Evolutionary conservation across 2,329 filamentous ascomycete species (phyloP), one percentile per base, ranked within the genome.

Genomic region (Laburnicola sp.): DNA sequence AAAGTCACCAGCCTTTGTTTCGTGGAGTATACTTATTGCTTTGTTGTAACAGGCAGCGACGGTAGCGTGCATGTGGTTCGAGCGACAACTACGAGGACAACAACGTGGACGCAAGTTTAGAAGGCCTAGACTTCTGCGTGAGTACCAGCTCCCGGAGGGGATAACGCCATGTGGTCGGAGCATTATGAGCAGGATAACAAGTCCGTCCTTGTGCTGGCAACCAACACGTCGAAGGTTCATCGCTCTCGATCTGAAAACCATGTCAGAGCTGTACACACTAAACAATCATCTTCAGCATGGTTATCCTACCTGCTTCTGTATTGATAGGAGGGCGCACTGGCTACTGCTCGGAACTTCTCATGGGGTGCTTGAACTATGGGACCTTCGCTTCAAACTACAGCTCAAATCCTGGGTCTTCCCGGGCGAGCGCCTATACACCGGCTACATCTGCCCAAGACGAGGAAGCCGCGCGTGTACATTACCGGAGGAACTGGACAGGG

Each of bases 341-440:
- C 78, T 99, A 2, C 82, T 96, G 1, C 76, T 97, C 0, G 94
- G 92, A 31, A 99, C 95, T 0, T 90, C 91, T 0, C 92, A 97
- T 68, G 94, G 95, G 31, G 87, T 97, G 26, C 78, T 99, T 6
- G 89, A 96, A 68, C 81, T 99, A 1, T 99, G 94, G 94, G 94
- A 99, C 72, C 80, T 99, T 35, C 87, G 94, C n/a, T 99, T 99
- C 79, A 88, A 86, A 59, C 83, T 97, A 62, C 84, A 91, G 22
- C 78, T 97, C 23, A 91, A 89, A 70, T 89, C 87, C 10, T 97
- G 92, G 91, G 91, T 91, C 1, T 82, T 97, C 26, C 86, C 89
- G 0, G 90, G 89, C 22, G 89, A 53, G 85, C 87, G 1, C 80
- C 89, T 16, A 90, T 97, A 56, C 87, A 93, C 63, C 83, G 91